Evolutionary conservation across 805 yeast genomes (phyloP), one percentile per base, ranked within the genome.

Genomic region (Ogataea zsoltii): DNA sequence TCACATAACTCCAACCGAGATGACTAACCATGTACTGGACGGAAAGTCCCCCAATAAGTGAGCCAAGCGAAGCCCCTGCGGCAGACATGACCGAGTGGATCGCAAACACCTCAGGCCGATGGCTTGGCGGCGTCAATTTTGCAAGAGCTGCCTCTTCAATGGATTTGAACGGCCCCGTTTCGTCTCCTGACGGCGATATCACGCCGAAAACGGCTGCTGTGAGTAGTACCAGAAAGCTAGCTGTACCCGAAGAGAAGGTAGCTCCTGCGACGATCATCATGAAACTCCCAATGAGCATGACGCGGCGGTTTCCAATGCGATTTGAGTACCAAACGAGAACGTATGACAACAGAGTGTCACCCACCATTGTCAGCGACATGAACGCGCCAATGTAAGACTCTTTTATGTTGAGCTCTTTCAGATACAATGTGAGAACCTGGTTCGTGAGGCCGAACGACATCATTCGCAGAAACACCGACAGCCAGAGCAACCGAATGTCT

Each of bases 161-260:
- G 0, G 94, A 80, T 58, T 86, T 84, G 64, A 89, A 89, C 0
- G 96, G 96, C 0, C 96, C 96, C 0, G 91, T 88, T 58, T 89
- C 96, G 57, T 84, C 90, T 18, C 96, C 96, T 23, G 88, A 80
- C 2, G 96, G 94, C 2, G 96, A 86, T 7, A 89, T 85, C 14
- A 89, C 96, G 1, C 96, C 96, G 25, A 87, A 46, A 2, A 87
- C 76, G 2, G 96, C 94, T 7, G 94, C 94, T 2, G 72, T 18
- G 16, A 89, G 66, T 32, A 89, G 68, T 1, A 84, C 50, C 51
- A 66, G 58, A 61, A 71, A 88, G 52, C 77, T 77, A 28, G 77
- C 71, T 48, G 72, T 69, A 18, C 67, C 65, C 0, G 66, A 54
- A n/a, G 83, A 77, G 61, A 89, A 89, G 0, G 77, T 74, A 1